These are phyloP conservation scores for Camellia lanceoleosa DNA, from an alignment of 148 eudicot genomes.

Conservation along the genomic window DNA sequence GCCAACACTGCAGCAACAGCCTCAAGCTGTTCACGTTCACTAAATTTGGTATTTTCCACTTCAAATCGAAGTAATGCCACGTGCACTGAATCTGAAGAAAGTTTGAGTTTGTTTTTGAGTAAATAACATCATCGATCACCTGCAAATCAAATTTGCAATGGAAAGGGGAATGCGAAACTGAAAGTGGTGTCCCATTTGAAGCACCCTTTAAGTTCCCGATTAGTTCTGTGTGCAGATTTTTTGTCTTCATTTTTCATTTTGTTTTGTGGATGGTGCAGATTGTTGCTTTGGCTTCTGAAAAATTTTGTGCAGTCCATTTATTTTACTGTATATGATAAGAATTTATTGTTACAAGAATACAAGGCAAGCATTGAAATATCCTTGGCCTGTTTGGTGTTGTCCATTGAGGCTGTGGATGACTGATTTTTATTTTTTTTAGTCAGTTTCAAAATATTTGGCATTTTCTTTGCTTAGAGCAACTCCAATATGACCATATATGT, in stretches of 20 bases:
- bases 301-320: background rate
- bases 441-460: too few species aligned
- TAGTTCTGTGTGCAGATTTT: background rate
- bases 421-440: too few species aligned
- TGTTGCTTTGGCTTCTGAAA: background rate
- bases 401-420: too few species aligned
- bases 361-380: background rate
- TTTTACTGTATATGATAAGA: background rate
- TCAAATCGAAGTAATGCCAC: background rate
- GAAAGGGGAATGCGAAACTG: background rate
- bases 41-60: background rate
- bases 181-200: slow-evolving; percentile 23
- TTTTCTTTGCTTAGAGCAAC: too few species aligned
- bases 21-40: background rate
- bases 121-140: too few species aligned
- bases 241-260: too few species aligned
- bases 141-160: background rate
- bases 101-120: too few species aligned
- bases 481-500: too few species aligned
- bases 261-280: background rate
- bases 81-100: too few species aligned
- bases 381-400: background rate
- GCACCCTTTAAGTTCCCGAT: slow-evolving; percentile 20
- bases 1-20: slow-evolving; percentile 9
- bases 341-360: background rate